Evolutionary conservation across 305 asterid genomes (phyloP), one percentile per base, ranked within the genome.

Genomic region (Vinca major): DNA sequence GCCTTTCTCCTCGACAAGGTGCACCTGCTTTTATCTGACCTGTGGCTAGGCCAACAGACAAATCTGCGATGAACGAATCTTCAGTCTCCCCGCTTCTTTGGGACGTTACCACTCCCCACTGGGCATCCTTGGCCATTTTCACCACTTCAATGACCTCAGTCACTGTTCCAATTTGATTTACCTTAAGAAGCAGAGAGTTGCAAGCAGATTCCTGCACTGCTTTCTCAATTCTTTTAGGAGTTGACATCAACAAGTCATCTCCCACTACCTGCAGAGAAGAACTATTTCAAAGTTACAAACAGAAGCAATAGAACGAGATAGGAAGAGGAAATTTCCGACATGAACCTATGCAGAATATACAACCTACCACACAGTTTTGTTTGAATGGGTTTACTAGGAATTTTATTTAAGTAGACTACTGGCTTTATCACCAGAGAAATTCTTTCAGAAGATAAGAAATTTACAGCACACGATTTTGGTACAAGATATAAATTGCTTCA

Each of bases 21-120:
- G 96, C 98, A 62, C 99, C 99, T 33, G 96, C 96, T 87, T 94
- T 91, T 69, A 94, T 84, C 86, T 89, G 99, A 73, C 91, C 90
- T 67, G 90, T 64, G 68, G 87, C 84, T 54, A 94, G 88, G 71
- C 97, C 99, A 72, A 94, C 99, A 41, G 96, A 88, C 73, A 94
- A 82, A 82, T 94, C 99, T 70, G 99, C 86, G 77, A 91, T 74
- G 81, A 89, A 94, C 66, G 90, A 81, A 78, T 94, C 99, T 74
- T 84, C 96, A 75, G 91, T 88, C 84, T 91, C 99, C 54, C 99
- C 99, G 74, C 89, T 85, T 83, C 96, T 86, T 80, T 91, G 98
- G 72, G 97, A 88, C 72, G 88, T 80, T 77, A 88, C 88, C 76
- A 89, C 95, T 4, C 97, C 95, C 99, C 99, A 94, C 54, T 89